A percentile compares a stretch with the other conserved stretches of the same genome.
These are phyloP conservation scores for Myxozyma neglecta DNA, from an alignment of 805 yeast species.

Conservation along the genomic window DNA sequence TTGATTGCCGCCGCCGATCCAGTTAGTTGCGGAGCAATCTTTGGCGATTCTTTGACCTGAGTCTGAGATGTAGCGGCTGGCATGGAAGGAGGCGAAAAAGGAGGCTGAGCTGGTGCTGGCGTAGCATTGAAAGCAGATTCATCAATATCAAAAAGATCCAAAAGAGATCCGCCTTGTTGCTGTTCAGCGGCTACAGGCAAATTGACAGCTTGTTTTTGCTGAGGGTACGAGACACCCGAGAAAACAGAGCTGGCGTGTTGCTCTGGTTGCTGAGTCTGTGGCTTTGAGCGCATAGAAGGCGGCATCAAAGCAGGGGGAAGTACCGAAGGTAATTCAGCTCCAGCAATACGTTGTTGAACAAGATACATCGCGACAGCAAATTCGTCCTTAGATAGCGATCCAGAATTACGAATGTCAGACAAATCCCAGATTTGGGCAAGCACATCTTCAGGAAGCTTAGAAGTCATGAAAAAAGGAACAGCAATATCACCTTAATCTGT, in stretches of 20 bases:
- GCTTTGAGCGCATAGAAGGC: constrained; percentile 22
- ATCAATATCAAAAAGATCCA: constrained; percentile 62
- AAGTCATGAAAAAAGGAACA: constrained; percentile 84
- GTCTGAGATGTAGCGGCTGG: neutral
- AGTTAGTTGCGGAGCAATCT: constrained; percentile 38
- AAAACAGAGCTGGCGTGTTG: constrained; percentile 34
- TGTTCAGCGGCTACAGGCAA: no score
- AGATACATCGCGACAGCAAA: constrained; percentile 92
- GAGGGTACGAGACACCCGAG: no score
- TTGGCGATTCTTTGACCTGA: constrained; percentile 34
- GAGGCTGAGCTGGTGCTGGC: constrained; percentile 14
- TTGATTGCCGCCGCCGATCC: constrained; percentile 10
- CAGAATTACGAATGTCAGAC: constrained; percentile 84
- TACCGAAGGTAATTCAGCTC: constrained; percentile 72
- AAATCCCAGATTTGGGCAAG: constrained; percentile 94
- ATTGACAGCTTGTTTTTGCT: no score
- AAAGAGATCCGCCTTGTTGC: constrained; percentile 46
- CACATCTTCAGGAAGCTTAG: constrained; percentile 78
- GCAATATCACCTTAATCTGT: constrained; percentile 60
- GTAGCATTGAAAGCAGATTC: constrained; percentile 44
- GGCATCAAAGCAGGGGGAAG: constrained; percentile 65
- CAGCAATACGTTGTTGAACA: constrained; percentile 80
- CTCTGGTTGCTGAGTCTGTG: constrained; percentile 32
- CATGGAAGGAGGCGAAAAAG: constrained; percentile 3
- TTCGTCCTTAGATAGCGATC: constrained; percentile 74